Conservation (phyloP, 176 grass and related monocot genomes). For the Zizania latifolia region DNA sequence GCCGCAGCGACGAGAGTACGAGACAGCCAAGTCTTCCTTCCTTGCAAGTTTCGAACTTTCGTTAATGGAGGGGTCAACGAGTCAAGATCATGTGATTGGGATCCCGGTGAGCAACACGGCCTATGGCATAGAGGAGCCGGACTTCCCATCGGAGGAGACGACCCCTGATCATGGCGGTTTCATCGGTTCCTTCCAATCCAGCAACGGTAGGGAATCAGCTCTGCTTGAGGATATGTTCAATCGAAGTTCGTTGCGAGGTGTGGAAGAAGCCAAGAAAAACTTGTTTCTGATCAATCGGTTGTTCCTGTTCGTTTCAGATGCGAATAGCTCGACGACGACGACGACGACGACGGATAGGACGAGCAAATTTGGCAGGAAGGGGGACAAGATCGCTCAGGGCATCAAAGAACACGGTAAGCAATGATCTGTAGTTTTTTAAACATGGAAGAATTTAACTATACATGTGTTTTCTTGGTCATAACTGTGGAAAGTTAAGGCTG, state of each 20-base stretch:
- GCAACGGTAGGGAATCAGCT: slow-evolving; percentile 32
- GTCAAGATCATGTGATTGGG: slow-evolving; percentile 56
- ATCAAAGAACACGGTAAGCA: slow-evolving; percentile 76
- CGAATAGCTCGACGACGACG: not conserved
- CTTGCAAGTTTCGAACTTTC: not conserved
- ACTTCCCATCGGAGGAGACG: slow-evolving; percentile 29
- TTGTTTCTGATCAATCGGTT: not conserved
- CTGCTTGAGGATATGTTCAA: not conserved
- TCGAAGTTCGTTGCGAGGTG: not conserved
- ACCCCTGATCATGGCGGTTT: slow-evolving; percentile 26
- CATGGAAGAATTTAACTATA: not conserved
- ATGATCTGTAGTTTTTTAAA: not conserved
- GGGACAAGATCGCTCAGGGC: slow-evolving; percentile 50
- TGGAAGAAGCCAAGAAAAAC: not conserved
- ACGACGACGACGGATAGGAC: slow-evolving; percentile 13
- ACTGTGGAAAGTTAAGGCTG: slow-evolving; percentile 19
- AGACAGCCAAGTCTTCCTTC: not conserved
- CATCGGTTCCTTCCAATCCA: slow-evolving; percentile 24
- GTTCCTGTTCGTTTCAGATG: slow-evolving; percentile 19
- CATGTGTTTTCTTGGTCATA: not conserved
- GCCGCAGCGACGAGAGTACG: not conserved
- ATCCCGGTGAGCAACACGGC: slow-evolving; percentile 59
- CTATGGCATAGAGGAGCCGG: slow-evolving; percentile 54
- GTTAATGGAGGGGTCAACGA: slow-evolving; percentile 32
- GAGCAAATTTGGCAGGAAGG: slow-evolving; percentile 53